Conservation (phyloP, 2,329 filamentous ascomycete species). For the Leptographium galeiforme region DNA sequence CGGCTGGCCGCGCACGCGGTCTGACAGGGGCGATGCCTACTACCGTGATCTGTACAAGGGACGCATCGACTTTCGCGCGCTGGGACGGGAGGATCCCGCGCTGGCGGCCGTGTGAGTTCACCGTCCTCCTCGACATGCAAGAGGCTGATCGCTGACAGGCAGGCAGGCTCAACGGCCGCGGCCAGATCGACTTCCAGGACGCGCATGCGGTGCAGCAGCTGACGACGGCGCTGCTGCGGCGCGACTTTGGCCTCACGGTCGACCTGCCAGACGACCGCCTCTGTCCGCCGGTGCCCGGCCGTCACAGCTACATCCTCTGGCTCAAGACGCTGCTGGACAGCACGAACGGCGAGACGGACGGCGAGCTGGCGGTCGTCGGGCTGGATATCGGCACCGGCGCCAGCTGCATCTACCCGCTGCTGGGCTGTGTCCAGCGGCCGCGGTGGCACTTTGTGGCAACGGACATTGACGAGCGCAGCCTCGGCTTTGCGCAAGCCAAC, state of each 20-base stretch:
- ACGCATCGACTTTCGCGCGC: conserved; percentile 28
- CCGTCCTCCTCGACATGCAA: neutral
- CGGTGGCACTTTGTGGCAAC: conserved; percentile 62
- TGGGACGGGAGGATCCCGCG: conserved; percentile 25
- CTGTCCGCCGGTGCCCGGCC: conserved; percentile 68
- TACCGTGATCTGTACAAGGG: conserved; percentile 27
- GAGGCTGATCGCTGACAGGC: neutral
- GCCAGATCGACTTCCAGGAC: conserved; percentile 67
- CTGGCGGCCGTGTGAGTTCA: conserved; percentile 27
- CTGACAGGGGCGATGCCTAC: conserved; percentile 12
- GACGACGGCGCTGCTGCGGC: conserved; percentile 62
- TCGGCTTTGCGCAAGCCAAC: conserved; percentile 54
- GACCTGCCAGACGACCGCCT: conserved; percentile 64
- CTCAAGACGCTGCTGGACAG: conserved; percentile 65
- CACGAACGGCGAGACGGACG: neutral
- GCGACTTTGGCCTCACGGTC: conserved; percentile 61
- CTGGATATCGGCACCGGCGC: conserved; percentile 85
- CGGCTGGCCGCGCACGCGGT: neutral
- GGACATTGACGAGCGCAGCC: conserved; percentile 63
- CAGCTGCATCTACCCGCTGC: conserved; percentile 79
- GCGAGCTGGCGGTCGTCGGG: conserved; percentile 32
- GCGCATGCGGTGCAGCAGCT: conserved; percentile 65
- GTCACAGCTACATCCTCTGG: conserved; percentile 87
- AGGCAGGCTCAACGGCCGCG: conserved; percentile 24
- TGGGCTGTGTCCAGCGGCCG: conserved; percentile 56